These are phyloP conservation scores for Climacium dendroides DNA, from an alignment of 225 moss, liverwort and hornwort species.

Conservation along the genomic window DNA sequence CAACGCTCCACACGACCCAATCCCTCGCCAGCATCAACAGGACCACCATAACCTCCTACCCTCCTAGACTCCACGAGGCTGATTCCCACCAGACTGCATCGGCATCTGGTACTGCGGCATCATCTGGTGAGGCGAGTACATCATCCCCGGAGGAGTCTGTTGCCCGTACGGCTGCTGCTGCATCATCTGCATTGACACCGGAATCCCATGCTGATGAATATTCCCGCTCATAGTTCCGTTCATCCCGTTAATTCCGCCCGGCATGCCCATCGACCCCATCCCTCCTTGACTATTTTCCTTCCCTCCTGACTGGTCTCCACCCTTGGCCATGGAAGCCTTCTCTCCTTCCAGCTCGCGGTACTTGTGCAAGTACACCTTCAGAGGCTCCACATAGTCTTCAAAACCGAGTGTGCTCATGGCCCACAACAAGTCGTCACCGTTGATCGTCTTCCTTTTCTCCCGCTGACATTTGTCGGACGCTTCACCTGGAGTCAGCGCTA, in stretches of 20 bases:
- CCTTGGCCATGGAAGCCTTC: conserved; percentile 87
- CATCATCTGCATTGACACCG: conserved; percentile 65
- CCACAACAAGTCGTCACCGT: conserved; percentile 82
- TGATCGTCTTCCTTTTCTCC: conserved; percentile 86
- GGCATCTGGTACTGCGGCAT: conserved; percentile 72
- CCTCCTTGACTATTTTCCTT: conserved; percentile 61
- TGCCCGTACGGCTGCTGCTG: conserved; percentile 51
- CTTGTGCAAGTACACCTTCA: conserved; percentile 84
- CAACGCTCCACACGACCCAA: not conserved
- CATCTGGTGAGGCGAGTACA: conserved; percentile 66
- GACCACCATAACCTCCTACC: not conserved
- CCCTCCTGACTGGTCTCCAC: conserved; percentile 58
- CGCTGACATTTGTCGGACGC: conserved; percentile 89
- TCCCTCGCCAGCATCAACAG: not conserved
- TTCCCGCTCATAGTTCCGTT: conserved; percentile 56
- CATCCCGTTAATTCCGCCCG: conserved; percentile 58
- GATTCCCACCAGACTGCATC: conserved; percentile 52
- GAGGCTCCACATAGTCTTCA: conserved; percentile 79
- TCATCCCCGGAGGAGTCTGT: conserved; percentile 55
- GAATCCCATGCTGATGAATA: conserved; percentile 35
- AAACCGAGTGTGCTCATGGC: conserved; percentile 90
- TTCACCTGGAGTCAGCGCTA: conserved; percentile 32
- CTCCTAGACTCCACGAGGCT: conserved; percentile 46
- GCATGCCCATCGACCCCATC: conserved; percentile 48
- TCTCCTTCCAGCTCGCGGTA: conserved; percentile 85